Base-by-base conservation (phyloP, 169 alveolate genomes). In the Cryptosporidium meleagridis region DNA sequence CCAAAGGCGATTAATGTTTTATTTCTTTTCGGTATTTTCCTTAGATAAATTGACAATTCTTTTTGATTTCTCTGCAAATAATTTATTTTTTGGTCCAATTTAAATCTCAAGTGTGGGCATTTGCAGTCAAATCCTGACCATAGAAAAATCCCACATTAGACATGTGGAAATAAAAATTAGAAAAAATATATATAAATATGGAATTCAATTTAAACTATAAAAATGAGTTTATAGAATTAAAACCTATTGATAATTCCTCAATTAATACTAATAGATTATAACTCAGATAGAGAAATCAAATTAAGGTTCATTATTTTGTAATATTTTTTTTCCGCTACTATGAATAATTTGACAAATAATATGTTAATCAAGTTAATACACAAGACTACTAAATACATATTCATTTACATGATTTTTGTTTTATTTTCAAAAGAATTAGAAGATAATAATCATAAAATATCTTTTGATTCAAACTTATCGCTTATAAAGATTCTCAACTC, bases 51-150 rank as follows among this genome's bases (percentile, higher is more conserved):
- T 55, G 1, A 14, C 62, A 53, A 26, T n/a, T 55, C 0, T 55
- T 55, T 21, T 8, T 7, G 8, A 0, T 21, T 37, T 37, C 67
- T 12, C n/a, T 31, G 4, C 35, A 31, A 31, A 14, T 14, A 48
- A 48, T 44, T 14, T 12, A 14, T 48, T 48, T 14, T 48, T 59
- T 59, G 72, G 5, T 18, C 6, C 6, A 65, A 65, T 0, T 10
- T 6, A 33, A 65, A 2, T 65, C 52, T 29, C 14, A 35, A 37
- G 72, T 65, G 72, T 65, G 72, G 72, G 72, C 9, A 65, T 65
- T 65, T 31, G 6, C 21, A 21, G 72, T 65, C 72, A 14, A 31
- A 65, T 65, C 72, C 51, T 65, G 72, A 65, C 72, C 23, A 48
- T 2, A 48, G 55, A 48, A 65, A 62, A 65, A 55, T 55, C 72